Evolutionary conservation across 202 grass and related monocot species (phyloP).

Genomic region (Cymbopogon flexuosus): DNA sequence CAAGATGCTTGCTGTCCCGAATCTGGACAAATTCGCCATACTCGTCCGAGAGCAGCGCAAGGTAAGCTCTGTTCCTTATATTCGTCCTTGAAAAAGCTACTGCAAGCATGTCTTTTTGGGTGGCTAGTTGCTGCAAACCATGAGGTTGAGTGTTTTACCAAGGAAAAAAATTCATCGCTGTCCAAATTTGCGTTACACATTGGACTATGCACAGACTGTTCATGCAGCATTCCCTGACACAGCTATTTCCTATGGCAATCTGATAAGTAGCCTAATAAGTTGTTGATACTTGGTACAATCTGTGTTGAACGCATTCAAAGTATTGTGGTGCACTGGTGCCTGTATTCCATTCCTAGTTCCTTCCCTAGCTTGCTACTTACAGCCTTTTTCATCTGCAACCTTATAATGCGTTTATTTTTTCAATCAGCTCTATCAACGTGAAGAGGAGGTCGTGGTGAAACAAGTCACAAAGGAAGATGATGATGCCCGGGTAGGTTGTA

Average conservation of each 20-base stretch:
- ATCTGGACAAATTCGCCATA: constrained; percentile 82
- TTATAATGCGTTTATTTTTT: constrained; percentile 5
- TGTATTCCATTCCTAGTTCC: neutral
- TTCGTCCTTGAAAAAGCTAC: neutral
- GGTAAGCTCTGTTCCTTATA: constrained; percentile 24
- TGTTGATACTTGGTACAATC: neutral
- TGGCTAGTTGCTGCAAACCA: neutral
- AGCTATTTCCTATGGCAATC: neutral
- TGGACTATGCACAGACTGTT: neutral
- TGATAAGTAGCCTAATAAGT: neutral
- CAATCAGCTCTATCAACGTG: constrained; percentile 63
- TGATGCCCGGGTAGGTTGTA: constrained; percentile 39
- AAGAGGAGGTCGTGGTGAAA: constrained; percentile 45
- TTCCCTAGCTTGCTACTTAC: neutral
- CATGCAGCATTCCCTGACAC: no score
- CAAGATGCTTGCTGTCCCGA: constrained; percentile 77
- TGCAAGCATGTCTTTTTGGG: neutral
- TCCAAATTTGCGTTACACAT: neutral
- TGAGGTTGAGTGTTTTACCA: neutral
- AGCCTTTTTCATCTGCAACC: neutral
- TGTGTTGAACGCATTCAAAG: neutral
- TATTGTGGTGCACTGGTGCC: neutral
- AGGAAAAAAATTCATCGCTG: neutral
- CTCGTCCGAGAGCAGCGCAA: constrained; percentile 76
- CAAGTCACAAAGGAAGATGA: constrained; percentile 49